Evolutionary conservation across 257 asterid genomes (phyloP).

Genomic region (Cynanchum wilfordii): DNA sequence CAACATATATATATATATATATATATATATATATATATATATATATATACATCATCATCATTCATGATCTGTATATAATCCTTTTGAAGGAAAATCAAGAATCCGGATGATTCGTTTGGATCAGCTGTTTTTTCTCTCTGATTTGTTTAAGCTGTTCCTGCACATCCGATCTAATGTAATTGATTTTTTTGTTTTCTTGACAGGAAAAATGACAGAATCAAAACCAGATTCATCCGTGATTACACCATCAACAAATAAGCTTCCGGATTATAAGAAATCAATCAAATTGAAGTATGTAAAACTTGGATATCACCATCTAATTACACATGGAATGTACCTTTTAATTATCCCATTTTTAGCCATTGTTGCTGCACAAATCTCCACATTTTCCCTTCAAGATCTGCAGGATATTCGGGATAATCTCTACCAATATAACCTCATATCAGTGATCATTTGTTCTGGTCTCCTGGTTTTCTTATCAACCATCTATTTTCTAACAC

Average conservation of each 20-base stretch:
- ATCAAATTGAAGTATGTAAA: slow-evolving; percentile 35
- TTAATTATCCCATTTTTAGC: slow-evolving; percentile 23
- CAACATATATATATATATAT: too few relatives aligned
- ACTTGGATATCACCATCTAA: slow-evolving; percentile 36
- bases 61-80: too few relatives aligned
- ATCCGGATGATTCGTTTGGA: too few relatives aligned
- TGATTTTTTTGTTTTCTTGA: not conserved
- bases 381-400: slow-evolving; percentile 29
- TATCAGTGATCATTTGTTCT: slow-evolving; percentile 29
- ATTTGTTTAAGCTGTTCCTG: not conserved
- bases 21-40: too few relatives aligned
- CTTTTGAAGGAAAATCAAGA: too few relatives aligned
- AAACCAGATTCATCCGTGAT: slow-evolving; percentile 18
- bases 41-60: too few relatives aligned
- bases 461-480: slow-evolving; percentile 28
- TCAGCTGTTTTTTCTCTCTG: not conserved
- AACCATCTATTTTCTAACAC: slow-evolving; percentile 31
- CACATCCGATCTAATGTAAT: not conserved
- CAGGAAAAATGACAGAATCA: slow-evolving; percentile 32
- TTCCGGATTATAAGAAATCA: slow-evolving; percentile 36
- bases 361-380: slow-evolving; percentile 30
- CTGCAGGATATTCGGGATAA: slow-evolving; percentile 31
- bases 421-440: slow-evolving; percentile 28
- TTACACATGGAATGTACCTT: slow-evolving; percentile 36
- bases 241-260: slow-evolving; percentile 28